These are phyloP conservation scores for Leccinum griseonigrum DNA, from an alignment of 1,284 basidiomycete genomes.

Conservation along the genomic window DNA sequence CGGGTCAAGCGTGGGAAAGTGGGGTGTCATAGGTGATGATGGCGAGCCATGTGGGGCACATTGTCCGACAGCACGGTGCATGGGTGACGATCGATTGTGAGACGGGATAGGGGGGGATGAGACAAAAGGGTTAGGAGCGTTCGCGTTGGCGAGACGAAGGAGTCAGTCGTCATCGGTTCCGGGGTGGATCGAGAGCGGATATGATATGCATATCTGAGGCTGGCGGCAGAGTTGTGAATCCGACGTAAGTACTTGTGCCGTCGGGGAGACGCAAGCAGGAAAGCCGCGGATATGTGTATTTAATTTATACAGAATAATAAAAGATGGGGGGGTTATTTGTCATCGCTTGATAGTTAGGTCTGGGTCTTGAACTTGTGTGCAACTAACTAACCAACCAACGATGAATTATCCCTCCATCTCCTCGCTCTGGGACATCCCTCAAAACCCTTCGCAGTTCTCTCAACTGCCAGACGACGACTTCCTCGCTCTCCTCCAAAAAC, in stretches of 20 bases:
- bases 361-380: not conserved
- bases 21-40: not conserved
- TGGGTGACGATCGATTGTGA: too few species aligned
- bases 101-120: not conserved
- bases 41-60: not conserved
- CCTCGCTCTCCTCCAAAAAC: conserved; percentile 71
- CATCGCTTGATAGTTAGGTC: conserved; percentile 3
- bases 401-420: conserved; percentile 30
- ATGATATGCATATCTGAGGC: not conserved
- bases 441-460: conserved; percentile 55
- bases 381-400: conserved; percentile 5
- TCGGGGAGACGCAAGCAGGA: conserved; percentile 6
- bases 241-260: conserved; percentile 6
- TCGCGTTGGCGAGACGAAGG: not conserved
- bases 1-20: not conserved
- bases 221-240: conserved; percentile 4
- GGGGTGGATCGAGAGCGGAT: not conserved
- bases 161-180: not conserved
- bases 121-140: not conserved
- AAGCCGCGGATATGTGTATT: conserved; percentile 4
- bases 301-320: conserved; percentile 11
- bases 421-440: conserved; percentile 68
- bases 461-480: conserved; percentile 74
- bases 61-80: not conserved
- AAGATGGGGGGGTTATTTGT: conserved; percentile 7